phyloP scores from a whole-genome alignment of 2,329 filamentous ascomycete genomes.

The Mariannaea elegans region DNA sequence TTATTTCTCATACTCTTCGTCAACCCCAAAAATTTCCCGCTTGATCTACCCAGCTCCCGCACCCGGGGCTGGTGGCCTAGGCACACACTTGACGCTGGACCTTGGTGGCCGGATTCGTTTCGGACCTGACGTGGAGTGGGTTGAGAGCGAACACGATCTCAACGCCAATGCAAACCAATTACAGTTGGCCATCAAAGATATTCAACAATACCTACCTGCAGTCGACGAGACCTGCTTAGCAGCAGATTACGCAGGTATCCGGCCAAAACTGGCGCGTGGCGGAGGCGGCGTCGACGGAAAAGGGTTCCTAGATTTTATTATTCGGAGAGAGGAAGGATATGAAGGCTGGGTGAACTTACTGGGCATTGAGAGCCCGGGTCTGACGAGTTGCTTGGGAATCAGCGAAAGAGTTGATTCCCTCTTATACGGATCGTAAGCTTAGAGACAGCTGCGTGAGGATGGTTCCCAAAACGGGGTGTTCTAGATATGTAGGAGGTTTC shows the following conservation, averaged over 20 bases:
- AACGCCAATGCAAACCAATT: conserved; percentile 71
- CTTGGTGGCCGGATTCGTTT: conserved; percentile 86
- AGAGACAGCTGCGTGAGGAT: neutral
- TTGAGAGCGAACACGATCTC: conserved; percentile 74
- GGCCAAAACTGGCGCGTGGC: conserved; percentile 78
- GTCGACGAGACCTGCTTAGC: conserved; percentile 72
- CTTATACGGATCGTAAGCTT: conserved; percentile 51
- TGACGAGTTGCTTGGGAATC: conserved; percentile 89
- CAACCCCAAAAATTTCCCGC: conserved; percentile 70
- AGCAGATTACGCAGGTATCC: conserved; percentile 89
- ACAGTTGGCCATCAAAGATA: conserved; percentile 74
- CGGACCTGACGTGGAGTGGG: conserved; percentile 96
- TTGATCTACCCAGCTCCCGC: conserved; percentile 90
- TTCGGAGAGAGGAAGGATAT: conserved; percentile 79
- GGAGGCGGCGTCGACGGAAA: conserved; percentile 69
- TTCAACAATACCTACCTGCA: conserved; percentile 79
- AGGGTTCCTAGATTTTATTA: conserved; percentile 85
- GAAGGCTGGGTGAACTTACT: conserved; percentile 88
- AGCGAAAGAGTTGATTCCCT: conserved; percentile 74
- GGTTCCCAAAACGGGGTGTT: no score
- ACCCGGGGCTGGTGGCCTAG: conserved; percentile 83
- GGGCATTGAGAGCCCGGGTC: conserved; percentile 91
- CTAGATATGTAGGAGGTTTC: no score
- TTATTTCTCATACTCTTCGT: conserved; percentile 85
- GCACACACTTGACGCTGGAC: conserved; percentile 93